Conservation (phyloP, 345 rosid species). For the Hibiscus syriacus region DNA sequence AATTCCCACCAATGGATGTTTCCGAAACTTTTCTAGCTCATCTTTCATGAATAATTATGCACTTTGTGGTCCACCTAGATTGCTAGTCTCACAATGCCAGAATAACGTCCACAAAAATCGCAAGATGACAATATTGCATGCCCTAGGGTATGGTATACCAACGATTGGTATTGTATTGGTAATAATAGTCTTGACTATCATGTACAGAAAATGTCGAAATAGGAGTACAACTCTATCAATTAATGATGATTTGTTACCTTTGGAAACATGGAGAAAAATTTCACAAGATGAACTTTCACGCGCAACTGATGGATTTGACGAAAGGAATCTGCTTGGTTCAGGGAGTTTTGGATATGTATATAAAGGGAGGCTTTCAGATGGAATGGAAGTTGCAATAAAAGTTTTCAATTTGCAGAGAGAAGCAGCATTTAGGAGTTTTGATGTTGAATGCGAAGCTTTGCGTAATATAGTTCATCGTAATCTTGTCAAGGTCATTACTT, state of each 20-base stretch:
- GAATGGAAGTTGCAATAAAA: background rate
- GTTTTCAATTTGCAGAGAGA: background rate
- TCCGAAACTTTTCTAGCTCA: background rate
- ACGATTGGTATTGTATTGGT: background rate
- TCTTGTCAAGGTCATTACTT: slow-evolving; percentile 17
- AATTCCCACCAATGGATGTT: background rate
- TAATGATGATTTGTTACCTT: background rate
- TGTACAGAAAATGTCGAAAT: background rate
- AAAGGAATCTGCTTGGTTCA: background rate
- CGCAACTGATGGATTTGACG: background rate
- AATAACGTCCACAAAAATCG: background rate
- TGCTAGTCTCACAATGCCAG: background rate
- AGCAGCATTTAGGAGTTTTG: background rate
- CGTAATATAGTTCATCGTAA: slow-evolving; percentile 12
- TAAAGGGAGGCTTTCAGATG: background rate
- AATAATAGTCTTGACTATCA: background rate
- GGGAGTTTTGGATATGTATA: background rate
- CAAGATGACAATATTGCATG: too few relatives aligned
- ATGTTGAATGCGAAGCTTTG: slow-evolving; percentile 8
- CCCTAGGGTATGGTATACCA: background rate
- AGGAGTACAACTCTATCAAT: background rate
- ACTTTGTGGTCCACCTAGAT: background rate
- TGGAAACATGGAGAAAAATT: background rate
- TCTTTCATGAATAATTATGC: background rate
- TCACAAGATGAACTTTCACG: background rate